Evolutionary conservation across 179 eudicot genomes (phyloP).

Genomic region (Corrigiola litoralis): DNA sequence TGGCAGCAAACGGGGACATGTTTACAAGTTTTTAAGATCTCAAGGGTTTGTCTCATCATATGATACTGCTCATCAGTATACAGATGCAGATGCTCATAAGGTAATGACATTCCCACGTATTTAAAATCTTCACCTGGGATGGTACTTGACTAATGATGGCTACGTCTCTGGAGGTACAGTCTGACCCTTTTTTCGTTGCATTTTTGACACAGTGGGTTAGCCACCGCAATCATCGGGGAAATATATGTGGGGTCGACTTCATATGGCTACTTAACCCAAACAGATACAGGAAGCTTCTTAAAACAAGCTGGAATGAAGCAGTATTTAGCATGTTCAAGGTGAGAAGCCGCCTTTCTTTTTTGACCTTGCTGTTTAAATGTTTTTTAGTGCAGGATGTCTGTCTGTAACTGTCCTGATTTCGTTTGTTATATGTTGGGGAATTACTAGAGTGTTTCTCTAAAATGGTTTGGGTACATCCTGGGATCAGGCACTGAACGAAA

Average conservation of each 20-base stretch:
- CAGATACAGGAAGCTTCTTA: conserved; percentile 69
- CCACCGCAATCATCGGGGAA: conserved; percentile 97
- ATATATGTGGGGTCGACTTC: conserved; percentile 96
- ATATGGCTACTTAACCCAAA: conserved; percentile 99
- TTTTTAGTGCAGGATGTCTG: neutral
- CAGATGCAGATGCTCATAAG: conserved; percentile 94
- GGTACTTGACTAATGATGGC: neutral
- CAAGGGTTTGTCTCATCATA: conserved; percentile 97
- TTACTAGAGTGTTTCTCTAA: neutral
- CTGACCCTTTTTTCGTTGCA: conserved; percentile 6
- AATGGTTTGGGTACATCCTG: neutral
- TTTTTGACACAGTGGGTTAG: conserved; percentile 77
- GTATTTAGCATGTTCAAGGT: conserved; percentile 98
- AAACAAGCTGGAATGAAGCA: conserved; percentile 93
- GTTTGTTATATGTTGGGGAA: neutral
- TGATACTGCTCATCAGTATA: conserved; percentile 97
- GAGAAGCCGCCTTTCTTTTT: conserved; percentile 7
- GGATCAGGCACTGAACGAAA: no score
- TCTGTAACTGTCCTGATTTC: neutral
- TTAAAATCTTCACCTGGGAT: no score
- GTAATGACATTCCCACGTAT: conserved; percentile 29
- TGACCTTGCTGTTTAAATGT: neutral
- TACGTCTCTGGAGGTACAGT: neutral
- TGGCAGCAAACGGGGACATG: conserved; percentile 96
- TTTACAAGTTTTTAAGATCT: conserved; percentile 90